Evolutionary conservation across 345 rosid genomes (phyloP).

Genomic region (Boechera divaricarpa): DNA sequence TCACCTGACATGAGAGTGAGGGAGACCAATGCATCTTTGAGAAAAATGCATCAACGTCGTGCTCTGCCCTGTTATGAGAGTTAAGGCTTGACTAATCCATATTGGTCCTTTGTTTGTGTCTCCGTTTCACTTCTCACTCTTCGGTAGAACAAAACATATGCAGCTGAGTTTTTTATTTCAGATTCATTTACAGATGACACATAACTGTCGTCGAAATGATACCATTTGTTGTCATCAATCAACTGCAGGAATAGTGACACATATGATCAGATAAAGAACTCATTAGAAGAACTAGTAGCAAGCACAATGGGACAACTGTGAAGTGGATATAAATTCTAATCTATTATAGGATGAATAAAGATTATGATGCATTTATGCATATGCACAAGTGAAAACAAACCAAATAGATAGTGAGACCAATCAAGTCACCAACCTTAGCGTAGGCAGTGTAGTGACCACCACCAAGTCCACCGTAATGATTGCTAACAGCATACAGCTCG

Average conservation of each 20-base stretch:
- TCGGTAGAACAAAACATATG: constrained; percentile 84
- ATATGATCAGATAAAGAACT: constrained; percentile 15
- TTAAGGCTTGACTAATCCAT: constrained; percentile 33
- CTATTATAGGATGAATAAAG: neutral
- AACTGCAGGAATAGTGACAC: constrained; percentile 56
- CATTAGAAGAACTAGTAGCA: neutral
- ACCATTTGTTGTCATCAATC: constrained; percentile 92
- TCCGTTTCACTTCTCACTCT: constrained; percentile 57
- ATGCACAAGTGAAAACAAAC: constrained; percentile 1
- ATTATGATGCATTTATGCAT: neutral
- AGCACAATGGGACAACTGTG: neutral
- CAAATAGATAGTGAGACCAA: neutral
- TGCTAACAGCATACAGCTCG: constrained; percentile 91
- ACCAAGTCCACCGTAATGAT: constrained; percentile 97
- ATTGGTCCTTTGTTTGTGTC: constrained; percentile 28
- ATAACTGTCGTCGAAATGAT: constrained; percentile 85
- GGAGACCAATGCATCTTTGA: neutral
- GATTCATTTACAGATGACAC: constrained; percentile 74
- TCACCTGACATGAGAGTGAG: constrained; percentile 11
- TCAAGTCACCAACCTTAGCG: constrained; percentile 70
- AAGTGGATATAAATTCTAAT: neutral
- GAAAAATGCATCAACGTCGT: neutral
- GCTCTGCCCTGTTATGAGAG: neutral
- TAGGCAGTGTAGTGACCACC: constrained; percentile 98
- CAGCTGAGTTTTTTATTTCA: constrained; percentile 81